Base-by-base conservation (phyloP, 148 eudicot genomes). In the Rheum nobile region DNA sequence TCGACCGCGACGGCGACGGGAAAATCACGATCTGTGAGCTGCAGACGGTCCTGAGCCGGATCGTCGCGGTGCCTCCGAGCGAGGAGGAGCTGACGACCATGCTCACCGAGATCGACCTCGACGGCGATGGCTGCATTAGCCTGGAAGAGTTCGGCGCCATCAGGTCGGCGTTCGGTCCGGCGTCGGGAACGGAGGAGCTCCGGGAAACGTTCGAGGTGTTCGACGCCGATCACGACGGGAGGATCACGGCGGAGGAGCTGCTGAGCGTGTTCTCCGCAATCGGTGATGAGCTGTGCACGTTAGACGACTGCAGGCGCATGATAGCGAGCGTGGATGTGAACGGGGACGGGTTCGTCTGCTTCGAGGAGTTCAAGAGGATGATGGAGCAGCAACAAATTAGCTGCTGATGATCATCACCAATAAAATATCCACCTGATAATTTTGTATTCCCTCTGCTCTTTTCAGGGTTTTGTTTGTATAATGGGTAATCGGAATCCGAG, bases 291-390 rank as follows among this genome's bases (percentile, higher is more conserved):
- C 75, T 75, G 78, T 93, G 92, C 85, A 86, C 94, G 82, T 75
- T 93, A 55, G 94, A 85, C 24, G 97, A 93, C 0, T 93, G 96
- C 67, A 72, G 80, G 77, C 80, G 87, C 32, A 93, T 93, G 98
- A 88, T 93, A 42, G 81, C 75, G 0, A 82, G 89, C 8, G 96
- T 90, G 14, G 92, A 90, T 74, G 82, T 42, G 13, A 87, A 87
- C 59, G 83, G 84, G 1, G 89, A 93, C 43, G 98, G 98, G 4
- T 84, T 87, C 67, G 98, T 93, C 9, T 90, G 98, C 72, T 88
- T 90, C 69, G 85, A 90, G 75, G 98, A 93, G 75, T 93, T 93
- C 54, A 39, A 77, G 10, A 86, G 79, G 42, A 93, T 93, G 98
- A 93, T 93, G 98, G 88, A 82, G 24, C 80, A 48, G 32, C 81